Evolutionary conservation across 2,329 filamentous ascomycete species (phyloP).

Genomic region (Scedosporium aurantiacum): DNA sequence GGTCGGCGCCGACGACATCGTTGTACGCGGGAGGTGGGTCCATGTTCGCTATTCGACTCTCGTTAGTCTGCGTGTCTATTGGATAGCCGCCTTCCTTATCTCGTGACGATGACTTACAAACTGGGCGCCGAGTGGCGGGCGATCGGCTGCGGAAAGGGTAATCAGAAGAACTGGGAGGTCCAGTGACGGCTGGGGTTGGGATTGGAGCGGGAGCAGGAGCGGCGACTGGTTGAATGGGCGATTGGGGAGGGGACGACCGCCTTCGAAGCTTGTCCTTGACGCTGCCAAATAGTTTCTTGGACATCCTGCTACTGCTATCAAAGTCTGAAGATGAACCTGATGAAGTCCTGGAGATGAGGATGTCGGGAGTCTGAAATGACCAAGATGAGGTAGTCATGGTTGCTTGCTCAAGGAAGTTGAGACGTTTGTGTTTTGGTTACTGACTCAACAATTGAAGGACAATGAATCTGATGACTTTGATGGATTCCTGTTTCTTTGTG

Average conservation of each 20-base stretch:
- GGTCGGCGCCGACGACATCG: neutral
- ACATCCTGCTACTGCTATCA: constrained; percentile 10
- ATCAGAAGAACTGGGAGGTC: neutral
- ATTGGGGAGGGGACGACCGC: constrained; percentile 6
- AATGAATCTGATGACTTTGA: too few relatives aligned
- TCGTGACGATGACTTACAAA: constrained; percentile 9
- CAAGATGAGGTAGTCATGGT: neutral
- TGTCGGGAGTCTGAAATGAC: too few relatives aligned
- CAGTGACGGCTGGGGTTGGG: neutral
- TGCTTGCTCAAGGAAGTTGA: neutral
- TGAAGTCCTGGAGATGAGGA: neutral
- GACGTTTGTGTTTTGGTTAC: neutral
- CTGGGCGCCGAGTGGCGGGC: constrained; percentile 9
- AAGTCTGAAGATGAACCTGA: neutral
- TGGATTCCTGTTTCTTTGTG: too few relatives aligned
- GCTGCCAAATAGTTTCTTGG: constrained; percentile 16
- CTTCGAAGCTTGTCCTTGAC: constrained; percentile 24
- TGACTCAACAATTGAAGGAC: neutral
- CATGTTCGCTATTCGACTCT: neutral
- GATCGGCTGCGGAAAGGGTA: constrained; percentile 13
- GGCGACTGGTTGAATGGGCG: constrained; percentile 8
- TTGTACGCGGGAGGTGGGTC: constrained; percentile 12
- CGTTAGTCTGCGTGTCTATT: neutral
- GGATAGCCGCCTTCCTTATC: neutral
- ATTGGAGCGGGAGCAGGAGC: neutral